These are phyloP conservation scores for Lepidium aucheri DNA, from an alignment of 345 rosid genomes.

Conservation along the genomic window DNA sequence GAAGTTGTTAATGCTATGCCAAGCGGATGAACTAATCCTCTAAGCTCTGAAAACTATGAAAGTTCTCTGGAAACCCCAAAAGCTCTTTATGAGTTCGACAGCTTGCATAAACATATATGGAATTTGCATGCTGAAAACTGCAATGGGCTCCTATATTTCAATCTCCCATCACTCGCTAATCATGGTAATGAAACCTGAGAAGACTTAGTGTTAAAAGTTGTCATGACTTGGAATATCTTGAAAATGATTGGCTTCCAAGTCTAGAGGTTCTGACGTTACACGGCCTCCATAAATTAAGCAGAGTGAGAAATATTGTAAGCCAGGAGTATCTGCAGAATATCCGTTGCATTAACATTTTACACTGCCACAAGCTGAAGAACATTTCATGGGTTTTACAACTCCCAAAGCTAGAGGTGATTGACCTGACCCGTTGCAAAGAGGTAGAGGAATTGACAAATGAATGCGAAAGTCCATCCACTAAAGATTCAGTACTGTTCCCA, in stretches of 20 bases:
- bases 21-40: too few relatives aligned
- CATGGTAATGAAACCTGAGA: constrained; percentile 36
- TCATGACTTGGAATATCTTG: constrained; percentile 33
- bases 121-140: too few relatives aligned
- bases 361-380: constrained; percentile 39
- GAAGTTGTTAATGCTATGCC: too few relatives aligned
- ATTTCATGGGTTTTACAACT: constrained; percentile 36
- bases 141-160: too few relatives aligned
- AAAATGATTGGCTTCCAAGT: constrained; percentile 35
- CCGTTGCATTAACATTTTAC: constrained; percentile 38
- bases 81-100: too few relatives aligned
- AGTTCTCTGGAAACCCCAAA: too few relatives aligned
- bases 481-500: constrained; percentile 26
- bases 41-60: too few relatives aligned
- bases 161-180: constrained; percentile 18
- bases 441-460: constrained; percentile 32
- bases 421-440: constrained; percentile 37
- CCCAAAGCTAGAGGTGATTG: constrained; percentile 38
- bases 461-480: constrained; percentile 1
- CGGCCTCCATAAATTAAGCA: constrained; percentile 32
- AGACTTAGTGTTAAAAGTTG: constrained; percentile 45
- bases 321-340: constrained; percentile 30
- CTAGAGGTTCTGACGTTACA: constrained; percentile 45
- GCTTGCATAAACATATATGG: too few relatives aligned
- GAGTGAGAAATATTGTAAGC: constrained; percentile 24